These are phyloP conservation scores for Magnusiomyces sp. DNA, from an alignment of 1,139 yeast species.

Conservation along the genomic window DNA sequence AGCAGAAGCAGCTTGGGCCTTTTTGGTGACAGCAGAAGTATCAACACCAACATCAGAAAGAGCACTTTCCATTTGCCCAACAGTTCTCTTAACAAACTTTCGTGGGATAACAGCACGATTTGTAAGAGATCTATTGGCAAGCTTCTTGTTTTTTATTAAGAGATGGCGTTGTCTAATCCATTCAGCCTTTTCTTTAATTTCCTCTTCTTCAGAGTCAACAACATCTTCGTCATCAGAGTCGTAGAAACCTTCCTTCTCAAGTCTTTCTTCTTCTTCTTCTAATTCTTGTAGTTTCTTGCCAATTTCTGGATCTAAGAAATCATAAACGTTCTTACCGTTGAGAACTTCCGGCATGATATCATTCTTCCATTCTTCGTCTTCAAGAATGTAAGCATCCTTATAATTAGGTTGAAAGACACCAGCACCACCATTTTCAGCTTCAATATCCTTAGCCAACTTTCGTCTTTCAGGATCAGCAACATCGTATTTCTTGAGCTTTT, in stretches of 20 bases:
- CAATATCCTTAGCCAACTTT: conserved; percentile 76
- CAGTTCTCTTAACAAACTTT: conserved; percentile 70
- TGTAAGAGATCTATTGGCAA: conserved; percentile 79
- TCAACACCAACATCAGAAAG: conserved; percentile 89
- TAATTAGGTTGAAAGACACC: conserved; percentile 93
- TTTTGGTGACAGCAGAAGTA: conserved; percentile 45
- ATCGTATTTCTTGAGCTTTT: conserved; percentile 57
- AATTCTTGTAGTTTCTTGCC: conserved; percentile 86
- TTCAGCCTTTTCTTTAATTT: conserved; percentile 74
- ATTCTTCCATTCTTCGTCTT: conserved; percentile 95
- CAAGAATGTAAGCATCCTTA: conserved; percentile 83
- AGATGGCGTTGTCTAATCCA: conserved; percentile 97
- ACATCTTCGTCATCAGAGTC: conserved; percentile 56
- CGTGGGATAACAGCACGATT: conserved; percentile 92
- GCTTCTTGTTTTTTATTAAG: conserved; percentile 81
- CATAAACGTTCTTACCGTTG: conserved; percentile 95
- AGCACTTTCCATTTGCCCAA: conserved; percentile 75
- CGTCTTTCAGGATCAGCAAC: conserved; percentile 76
- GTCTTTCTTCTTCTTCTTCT: conserved; percentile 93
- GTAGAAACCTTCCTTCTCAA: conserved; percentile 91
- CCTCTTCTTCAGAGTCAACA: conserved; percentile 53
- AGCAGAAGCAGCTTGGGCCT: conserved; percentile 33
- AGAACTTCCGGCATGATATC: conserved; percentile 95
- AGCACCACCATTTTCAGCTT: conserved; percentile 95
- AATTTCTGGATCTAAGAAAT: conserved; percentile 93